Evolutionary conservation across 1,284 basidiomycete genomes (phyloP).

Genomic region (Microbotryomycetes sp.): DNA sequence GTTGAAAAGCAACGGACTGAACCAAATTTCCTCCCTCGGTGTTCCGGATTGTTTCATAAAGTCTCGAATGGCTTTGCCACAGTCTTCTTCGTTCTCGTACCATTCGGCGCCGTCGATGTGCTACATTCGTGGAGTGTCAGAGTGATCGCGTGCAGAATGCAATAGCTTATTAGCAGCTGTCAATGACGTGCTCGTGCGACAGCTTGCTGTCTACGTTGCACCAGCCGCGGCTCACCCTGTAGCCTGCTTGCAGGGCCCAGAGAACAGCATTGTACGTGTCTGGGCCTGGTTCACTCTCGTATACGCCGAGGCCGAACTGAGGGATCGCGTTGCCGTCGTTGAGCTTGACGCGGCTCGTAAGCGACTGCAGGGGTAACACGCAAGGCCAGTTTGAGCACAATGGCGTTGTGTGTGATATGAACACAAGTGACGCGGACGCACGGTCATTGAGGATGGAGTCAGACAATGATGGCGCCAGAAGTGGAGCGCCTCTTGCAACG

Average conservation of each 20-base stretch:
- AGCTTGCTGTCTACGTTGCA: no score
- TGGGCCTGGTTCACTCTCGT: conserved; percentile 16
- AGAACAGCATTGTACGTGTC: conserved; percentile 30
- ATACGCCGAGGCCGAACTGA: conserved; percentile 25
- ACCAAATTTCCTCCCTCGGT: conserved; percentile 19
- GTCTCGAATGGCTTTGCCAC: conserved; percentile 30
- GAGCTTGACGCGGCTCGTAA: conserved; percentile 72
- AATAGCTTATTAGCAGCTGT: no score
- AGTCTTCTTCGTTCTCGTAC: conserved; percentile 33
- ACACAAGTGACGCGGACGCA: neutral
- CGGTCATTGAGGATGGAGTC: neutral
- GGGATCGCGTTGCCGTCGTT: conserved; percentile 28
- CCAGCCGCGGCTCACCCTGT: conserved; percentile 6
- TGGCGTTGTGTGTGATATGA: no score
- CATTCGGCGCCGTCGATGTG: conserved; percentile 25
- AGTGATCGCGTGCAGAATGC: no score
- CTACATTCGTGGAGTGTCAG: neutral
- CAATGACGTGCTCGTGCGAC: no score
- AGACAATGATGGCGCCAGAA: no score
- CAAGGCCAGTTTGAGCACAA: neutral
- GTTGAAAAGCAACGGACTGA: neutral
- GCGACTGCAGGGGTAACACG: conserved; percentile 49
- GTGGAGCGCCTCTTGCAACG: neutral
- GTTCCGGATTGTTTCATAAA: conserved; percentile 19
- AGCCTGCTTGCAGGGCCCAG: conserved; percentile 24